These are phyloP conservation scores for Hortiboletus rubellus DNA, from an alignment of 1,284 basidiomycete species.

Conservation along the genomic window DNA sequence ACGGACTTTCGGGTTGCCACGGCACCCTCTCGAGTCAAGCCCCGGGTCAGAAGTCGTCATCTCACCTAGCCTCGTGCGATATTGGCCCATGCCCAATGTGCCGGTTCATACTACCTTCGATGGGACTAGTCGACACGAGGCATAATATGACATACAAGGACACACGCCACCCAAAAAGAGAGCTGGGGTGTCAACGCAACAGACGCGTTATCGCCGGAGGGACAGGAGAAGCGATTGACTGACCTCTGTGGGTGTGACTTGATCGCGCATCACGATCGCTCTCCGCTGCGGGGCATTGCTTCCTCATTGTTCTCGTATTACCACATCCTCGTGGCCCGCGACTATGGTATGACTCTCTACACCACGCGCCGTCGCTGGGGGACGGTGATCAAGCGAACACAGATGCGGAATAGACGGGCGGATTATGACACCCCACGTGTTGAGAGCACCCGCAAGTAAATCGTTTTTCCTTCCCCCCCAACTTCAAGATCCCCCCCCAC, in stretches of 20 bases:
- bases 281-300: constrained; percentile 11
- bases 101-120: constrained; percentile 19
- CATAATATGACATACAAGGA: constrained; percentile 4
- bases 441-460: not conserved
- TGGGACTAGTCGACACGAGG: constrained; percentile 19
- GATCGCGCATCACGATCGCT: constrained; percentile 15
- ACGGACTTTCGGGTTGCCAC: constrained; percentile 15
- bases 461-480: not conserved
- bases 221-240: constrained; percentile 19
- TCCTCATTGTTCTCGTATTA: constrained; percentile 23
- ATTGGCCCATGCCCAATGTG: constrained; percentile 1
- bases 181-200: constrained; percentile 2
- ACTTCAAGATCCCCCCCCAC: not conserved
- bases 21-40: constrained; percentile 12
- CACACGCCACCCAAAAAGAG: not conserved
- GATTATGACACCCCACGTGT: constrained; percentile 17
- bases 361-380: not conserved
- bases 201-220: constrained; percentile 22
- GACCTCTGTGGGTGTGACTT: constrained; percentile 8
- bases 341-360: constrained; percentile 1
- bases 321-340: not conserved
- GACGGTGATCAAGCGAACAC: constrained; percentile 3
- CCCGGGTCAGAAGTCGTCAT: constrained; percentile 17
- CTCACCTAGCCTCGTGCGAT: constrained; percentile 9
- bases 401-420: constrained; percentile 5